These are phyloP conservation scores for Nannizzia gypsea DNA, from an alignment of 2,329 filamentous ascomycete genomes.

Conservation along the genomic window DNA sequence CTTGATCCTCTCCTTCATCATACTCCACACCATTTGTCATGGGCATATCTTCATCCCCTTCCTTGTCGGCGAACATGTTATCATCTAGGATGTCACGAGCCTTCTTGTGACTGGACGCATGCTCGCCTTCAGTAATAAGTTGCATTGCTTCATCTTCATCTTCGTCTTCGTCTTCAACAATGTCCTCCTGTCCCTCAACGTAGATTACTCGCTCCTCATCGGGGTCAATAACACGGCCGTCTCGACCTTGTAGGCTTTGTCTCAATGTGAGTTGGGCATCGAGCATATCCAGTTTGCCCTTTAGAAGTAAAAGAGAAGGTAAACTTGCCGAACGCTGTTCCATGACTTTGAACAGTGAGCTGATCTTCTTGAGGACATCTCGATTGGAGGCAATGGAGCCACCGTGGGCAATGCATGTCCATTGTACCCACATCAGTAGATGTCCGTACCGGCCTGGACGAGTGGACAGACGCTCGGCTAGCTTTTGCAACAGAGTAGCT, in stretches of 20 bases:
- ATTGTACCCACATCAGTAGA: conserved; percentile 91
- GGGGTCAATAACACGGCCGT: conserved; percentile 42
- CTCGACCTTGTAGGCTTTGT: conserved; percentile 51
- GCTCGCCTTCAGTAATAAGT: conserved; percentile 39
- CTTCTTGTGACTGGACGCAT: conserved; percentile 36
- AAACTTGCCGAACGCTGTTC: conserved; percentile 75
- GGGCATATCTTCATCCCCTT: conserved; percentile 48
- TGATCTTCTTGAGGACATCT: conserved; percentile 66
- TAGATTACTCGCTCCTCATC: conserved; percentile 65
- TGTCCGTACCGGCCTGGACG: conserved; percentile 80
- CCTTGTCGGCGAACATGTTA: conserved; percentile 33
- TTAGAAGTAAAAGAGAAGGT: conserved; percentile 70
- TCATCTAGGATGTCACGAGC: conserved; percentile 1
- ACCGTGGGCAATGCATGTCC: conserved; percentile 84
- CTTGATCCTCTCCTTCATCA: conserved; percentile 35
- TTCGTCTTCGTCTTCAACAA: conserved; percentile 36
- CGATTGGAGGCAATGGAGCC: conserved; percentile 78
- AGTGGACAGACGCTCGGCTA: conserved; percentile 76
- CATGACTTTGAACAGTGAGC: conserved; percentile 71
- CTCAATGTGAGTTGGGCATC: conserved; percentile 78
- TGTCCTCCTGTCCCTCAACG: conserved; percentile 67
- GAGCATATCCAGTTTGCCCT: conserved; percentile 91
- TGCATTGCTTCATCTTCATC: conserved; percentile 22
- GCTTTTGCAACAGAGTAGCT: conserved; percentile 62
- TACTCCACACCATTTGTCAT: conserved; percentile 42